phyloP scores from a whole-genome alignment of 129 eudicot genomes.

The Tagetes erecta region DNA sequence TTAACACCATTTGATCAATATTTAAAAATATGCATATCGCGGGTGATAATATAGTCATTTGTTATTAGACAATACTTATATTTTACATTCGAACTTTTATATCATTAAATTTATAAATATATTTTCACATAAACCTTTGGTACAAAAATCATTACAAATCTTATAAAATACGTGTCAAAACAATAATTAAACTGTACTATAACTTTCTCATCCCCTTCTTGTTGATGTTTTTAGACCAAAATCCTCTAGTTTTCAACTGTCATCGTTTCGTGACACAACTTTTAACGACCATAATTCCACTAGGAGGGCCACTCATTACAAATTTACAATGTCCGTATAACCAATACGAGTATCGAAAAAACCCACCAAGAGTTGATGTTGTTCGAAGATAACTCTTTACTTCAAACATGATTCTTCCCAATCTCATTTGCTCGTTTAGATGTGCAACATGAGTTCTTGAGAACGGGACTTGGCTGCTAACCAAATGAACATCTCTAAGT shows the following conservation, averaged over 20 bases:
- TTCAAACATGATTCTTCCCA: slow-evolving; percentile 53
- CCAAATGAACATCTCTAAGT: slow-evolving; percentile 59
- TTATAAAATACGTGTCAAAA: neutral
- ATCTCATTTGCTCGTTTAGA: slow-evolving; percentile 50
- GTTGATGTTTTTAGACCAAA: slow-evolving; percentile 13
- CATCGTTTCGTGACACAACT: slow-evolving; percentile 61
- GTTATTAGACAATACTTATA: neutral
- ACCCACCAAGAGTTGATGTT: slow-evolving; percentile 61
- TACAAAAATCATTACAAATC: neutral
- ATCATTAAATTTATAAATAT: neutral
- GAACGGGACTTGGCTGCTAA: slow-evolving; percentile 71
- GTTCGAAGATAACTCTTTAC: slow-evolving; percentile 56
- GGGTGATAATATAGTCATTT: too few relatives aligned
- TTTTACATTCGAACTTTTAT: neutral
- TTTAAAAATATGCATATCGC: too few relatives aligned
- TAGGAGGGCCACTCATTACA: slow-evolving; percentile 68
- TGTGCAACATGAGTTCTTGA: slow-evolving; percentile 39
- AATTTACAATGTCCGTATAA: slow-evolving; percentile 61
- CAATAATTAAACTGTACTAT: slow-evolving; percentile 9
- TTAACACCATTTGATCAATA: too few relatives aligned
- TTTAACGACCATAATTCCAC: slow-evolving; percentile 62
- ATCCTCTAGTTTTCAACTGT: neutral
- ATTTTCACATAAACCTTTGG: neutral
- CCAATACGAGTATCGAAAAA: slow-evolving; percentile 76
- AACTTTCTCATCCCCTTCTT: neutral